Percentiles rank a stretch among this genome's conserved stretches.
Evolutionary conservation across 2,329 filamentous ascomycete species (phyloP).

Genomic region (Pseudocercospora crystallina): DNA sequence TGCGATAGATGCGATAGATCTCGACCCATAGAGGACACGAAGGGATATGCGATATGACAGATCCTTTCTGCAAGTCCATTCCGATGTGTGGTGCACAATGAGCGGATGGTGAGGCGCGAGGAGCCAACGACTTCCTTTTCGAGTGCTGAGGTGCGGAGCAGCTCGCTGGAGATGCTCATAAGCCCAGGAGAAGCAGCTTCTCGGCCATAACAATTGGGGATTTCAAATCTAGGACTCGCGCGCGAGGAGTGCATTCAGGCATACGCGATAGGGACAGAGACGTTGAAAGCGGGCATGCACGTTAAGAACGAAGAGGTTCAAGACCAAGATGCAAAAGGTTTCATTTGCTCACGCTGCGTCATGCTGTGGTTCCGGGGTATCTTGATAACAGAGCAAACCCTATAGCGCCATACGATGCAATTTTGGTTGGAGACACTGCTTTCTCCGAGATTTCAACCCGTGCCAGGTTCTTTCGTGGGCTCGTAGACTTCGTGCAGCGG

Average conservation of each 20-base stretch:
- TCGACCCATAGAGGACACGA: neutral
- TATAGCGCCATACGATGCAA: slow-evolving; percentile 4
- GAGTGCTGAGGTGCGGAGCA: no score
- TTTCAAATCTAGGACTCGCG: no score
- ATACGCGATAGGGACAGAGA: neutral
- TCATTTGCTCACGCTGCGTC: neutral
- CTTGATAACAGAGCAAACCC: neutral
- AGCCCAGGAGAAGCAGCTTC: no score
- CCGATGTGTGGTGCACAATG: neutral
- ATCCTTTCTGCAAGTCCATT: neutral
- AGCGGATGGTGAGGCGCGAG: neutral
- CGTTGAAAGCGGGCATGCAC: neutral
- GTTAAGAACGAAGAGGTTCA: neutral
- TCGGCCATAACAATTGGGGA: no score
- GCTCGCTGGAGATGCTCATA: no score
- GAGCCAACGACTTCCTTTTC: neutral
- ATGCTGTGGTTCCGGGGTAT: neutral
- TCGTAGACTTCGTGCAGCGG: slow-evolving; percentile 18
- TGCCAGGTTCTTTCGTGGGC: neutral
- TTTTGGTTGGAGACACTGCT: neutral
- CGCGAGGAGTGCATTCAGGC: neutral
- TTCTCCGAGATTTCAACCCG: neutral
- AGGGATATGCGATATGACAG: neutral
- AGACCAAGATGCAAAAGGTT: neutral
- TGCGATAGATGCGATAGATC: neutral